These are phyloP conservation scores for Hyaloraphidium curvatum DNA, from an alignment of 192 early-diverging fungal genomes.

Conservation along the genomic window DNA sequence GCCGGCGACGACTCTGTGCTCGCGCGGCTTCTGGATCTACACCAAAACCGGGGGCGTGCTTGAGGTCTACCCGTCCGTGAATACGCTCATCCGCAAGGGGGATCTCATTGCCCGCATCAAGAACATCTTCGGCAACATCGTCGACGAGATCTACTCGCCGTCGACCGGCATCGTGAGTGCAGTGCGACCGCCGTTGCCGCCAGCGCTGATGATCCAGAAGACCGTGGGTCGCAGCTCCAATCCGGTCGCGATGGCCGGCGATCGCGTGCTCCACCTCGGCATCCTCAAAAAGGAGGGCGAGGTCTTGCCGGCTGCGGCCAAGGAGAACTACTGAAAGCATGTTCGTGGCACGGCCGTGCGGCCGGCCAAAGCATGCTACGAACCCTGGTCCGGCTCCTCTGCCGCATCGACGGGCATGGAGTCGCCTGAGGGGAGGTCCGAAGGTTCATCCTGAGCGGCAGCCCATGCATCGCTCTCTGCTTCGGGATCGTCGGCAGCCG, in stretches of 20 bases:
- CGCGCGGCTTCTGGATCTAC: conserved; percentile 57
- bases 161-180: conserved; percentile 48
- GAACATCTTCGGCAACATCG: conserved; percentile 75
- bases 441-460: no score
- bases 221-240: conserved; percentile 60
- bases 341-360: no score
- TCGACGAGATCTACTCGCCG: conserved; percentile 66
- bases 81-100: conserved; percentile 62
- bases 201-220: no score
- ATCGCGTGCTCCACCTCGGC: conserved; percentile 71
- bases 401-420: no score
- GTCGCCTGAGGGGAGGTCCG: no score
- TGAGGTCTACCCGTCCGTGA: conserved; percentile 63
- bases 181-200: no score
- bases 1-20: conserved; percentile 26
- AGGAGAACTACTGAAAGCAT: conserved; percentile 27
- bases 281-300: conserved; percentile 34
- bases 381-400: no score
- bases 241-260: conserved; percentile 71
- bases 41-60: conserved; percentile 70
- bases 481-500: no score
- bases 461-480: no score
- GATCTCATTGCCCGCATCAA: conserved; percentile 68
- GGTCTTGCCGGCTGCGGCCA: conserved; percentile 21
- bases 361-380: no score